Evolutionary conservation across 78 protist genomes (phyloP).

Genomic region (Dictyostelium capitatum): DNA sequence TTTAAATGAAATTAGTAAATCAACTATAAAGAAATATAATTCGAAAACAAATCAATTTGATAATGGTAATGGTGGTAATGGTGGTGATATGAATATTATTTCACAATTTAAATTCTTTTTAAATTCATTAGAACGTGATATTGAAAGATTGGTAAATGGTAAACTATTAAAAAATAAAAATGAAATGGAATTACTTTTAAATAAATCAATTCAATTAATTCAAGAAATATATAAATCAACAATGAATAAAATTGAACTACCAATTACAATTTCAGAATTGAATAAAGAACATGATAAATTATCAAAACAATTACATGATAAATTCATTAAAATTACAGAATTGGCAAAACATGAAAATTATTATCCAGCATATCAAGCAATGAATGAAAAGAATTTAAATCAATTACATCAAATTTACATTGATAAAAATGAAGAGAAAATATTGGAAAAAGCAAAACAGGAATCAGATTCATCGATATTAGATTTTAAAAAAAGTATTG

Average conservation of each 20-base stretch:
- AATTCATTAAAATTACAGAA: conserved; percentile 13
- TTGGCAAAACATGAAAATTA: conserved; percentile 25
- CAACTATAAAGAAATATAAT: background rate
- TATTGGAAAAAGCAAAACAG: background rate
- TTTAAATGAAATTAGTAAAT: background rate
- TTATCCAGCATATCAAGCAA: conserved; percentile 27
- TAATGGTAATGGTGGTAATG: background rate
- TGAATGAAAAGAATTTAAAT: background rate
- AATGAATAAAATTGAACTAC: background rate
- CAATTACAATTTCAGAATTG: background rate
- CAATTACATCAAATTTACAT: background rate
- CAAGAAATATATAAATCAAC: background rate
- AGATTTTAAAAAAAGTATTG: conserved; percentile 33
- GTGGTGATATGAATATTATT: background rate
- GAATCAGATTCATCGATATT: background rate
- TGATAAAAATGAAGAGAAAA: conserved; percentile 27
- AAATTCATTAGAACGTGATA: conserved; percentile 31
- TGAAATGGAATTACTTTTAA: conserved; percentile 38
- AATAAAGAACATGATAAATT: background rate
- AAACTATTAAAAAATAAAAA: conserved; percentile 25
- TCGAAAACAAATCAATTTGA: background rate
- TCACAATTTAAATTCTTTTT: background rate
- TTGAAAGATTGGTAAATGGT: background rate
- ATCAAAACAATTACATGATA: background rate
- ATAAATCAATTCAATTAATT: background rate